Evolutionary conservation across 2,329 filamentous ascomycete genomes (phyloP), one percentile per base, ranked within the genome.

Genomic region (Teratosphaeria epicoccoides): DNA sequence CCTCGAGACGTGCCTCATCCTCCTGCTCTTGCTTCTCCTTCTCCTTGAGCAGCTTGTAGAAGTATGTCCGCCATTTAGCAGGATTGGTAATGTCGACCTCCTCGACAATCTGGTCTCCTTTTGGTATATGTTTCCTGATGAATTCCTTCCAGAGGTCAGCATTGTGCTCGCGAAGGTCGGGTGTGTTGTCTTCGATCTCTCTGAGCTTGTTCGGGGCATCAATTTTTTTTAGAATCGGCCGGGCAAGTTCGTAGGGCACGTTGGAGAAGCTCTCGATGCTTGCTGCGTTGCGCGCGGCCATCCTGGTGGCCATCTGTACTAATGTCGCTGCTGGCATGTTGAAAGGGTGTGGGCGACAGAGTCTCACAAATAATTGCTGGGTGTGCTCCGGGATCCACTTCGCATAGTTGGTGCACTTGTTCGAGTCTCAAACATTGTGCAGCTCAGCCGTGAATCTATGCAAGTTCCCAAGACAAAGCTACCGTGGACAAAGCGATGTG

Each of bases 111-210:
- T 85, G 81, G 45, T 73, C 71, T 43, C 82, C 74, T 51, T 80
- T 72, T 1, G 82, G 82, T 55, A 95, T 87, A 61, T 95, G 83
- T 46, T 82, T 80, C 49, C 80, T 78, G 67, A 97, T 93, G 62
- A 96, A 79, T 24, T 80, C 78, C 43, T 81, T 70, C 91, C 91
- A 96, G 55, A 91, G 73, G 60, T 89, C 85, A 20, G 73, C 77
- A 37, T 83, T 83, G 51, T 85, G 75, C 33, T 81, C 81, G 55
- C 79, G 75, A 49, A 96, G 77, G 57, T 95, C 87, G 0, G 88
- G 87, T 4, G 84, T 90, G 63, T 83, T 82, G 48, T 77, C 55
- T 70, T 96, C 90, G 53, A 96, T 77, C 52, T 76, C 68, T 58
- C 73, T 70, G 26, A 97, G 80, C 66, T 95, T 89, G 44, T 78